Evolutionary conservation across 352 stramenopile species (phyloP), one percentile per base, ranked within the genome.

Genomic region (Globisporangium echinulatum): DNA sequence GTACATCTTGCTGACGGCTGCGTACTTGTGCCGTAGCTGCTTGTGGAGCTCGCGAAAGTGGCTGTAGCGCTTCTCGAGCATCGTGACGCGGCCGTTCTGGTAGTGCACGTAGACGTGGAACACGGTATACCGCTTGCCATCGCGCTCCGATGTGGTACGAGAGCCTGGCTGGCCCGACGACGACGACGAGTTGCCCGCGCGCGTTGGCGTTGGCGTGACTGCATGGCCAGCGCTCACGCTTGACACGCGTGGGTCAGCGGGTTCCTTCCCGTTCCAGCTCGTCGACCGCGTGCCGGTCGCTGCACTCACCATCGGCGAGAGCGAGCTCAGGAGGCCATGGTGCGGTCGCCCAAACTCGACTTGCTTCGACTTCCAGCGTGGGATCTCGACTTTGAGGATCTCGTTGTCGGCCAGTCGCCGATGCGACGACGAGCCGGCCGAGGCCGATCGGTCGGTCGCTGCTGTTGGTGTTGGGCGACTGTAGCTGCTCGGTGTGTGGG

Each of bases 11-110:
- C 77, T 79, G 7, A 94, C 83, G 0, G 79, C 83, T 0, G 80
- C 79, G 64, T 93, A 93, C 63, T 90, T 89, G 66, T 74, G 75
- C 19, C 85, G 73, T 50, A 94, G 66, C 52, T 75, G 63, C 66
- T 92, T 91, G 72, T 94, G 85, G 19, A 94, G 73, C 53, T 90
- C 83, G 1, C 85, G 81, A 55, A 94, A 94, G 59, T 94, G 76
- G 52, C 74, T 88, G 65, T 93, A 94, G 36, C 85, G 73, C 69
- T 92, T 92, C 69, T 89, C 79, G 9, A 78, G 67, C 54, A 80
- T 71, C 48, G 69, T 78, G 37, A 89, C 66, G 7, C 72, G 70
- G 15, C 78, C 80, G 37, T 75, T 91, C 49, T 84, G 74, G 71
- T 85, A 89, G 60, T 90, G 75, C 52, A 94, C 78, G 54, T 85